A percentile compares a stretch with the other conserved stretches of the same genome.
Evolutionary conservation across 345 rosid genomes (phyloP).

Genomic region (Salix udensis): DNA sequence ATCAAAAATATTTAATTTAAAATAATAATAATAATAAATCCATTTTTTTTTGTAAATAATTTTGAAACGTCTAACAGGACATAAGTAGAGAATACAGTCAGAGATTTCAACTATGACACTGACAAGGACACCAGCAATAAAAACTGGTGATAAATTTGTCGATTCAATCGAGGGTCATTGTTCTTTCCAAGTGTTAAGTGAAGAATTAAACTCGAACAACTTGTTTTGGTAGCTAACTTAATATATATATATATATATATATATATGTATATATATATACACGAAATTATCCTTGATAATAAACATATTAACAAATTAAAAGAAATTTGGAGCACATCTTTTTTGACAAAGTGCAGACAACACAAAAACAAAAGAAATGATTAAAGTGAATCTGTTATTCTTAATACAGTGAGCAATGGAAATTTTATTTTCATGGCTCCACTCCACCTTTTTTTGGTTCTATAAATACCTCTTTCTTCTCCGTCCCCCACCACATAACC

Average conservation of each 20-base stretch:
- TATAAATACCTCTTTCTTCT: neutral
- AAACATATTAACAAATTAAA: neutral
- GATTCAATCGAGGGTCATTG: neutral
- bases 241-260: neutral
- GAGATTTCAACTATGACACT: neutral
- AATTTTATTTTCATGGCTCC: neutral
- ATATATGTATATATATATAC: too few relatives aligned
- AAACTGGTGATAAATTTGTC: neutral
- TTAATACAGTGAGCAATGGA: neutral
- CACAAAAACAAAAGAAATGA: conserved; percentile 16
- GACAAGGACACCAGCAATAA: neutral
- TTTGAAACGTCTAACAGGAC: too few relatives aligned
- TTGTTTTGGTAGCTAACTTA: neutral
- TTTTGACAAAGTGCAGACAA: neutral
- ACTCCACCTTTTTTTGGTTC: neutral
- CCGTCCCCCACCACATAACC: neutral
- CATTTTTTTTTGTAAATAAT: too few relatives aligned
- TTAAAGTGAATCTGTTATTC: conserved; percentile 3
- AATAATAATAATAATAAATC: too few relatives aligned
- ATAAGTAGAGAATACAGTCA: too few relatives aligned
- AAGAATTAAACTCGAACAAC: too few relatives aligned
- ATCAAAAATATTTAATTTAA: too few relatives aligned
- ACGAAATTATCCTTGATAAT: too few relatives aligned
- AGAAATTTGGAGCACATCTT: neutral
- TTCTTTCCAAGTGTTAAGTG: neutral